Base-by-base conservation (phyloP, 2,329 filamentous ascomycete genomes). In the Aureobasidium vineae region DNA sequence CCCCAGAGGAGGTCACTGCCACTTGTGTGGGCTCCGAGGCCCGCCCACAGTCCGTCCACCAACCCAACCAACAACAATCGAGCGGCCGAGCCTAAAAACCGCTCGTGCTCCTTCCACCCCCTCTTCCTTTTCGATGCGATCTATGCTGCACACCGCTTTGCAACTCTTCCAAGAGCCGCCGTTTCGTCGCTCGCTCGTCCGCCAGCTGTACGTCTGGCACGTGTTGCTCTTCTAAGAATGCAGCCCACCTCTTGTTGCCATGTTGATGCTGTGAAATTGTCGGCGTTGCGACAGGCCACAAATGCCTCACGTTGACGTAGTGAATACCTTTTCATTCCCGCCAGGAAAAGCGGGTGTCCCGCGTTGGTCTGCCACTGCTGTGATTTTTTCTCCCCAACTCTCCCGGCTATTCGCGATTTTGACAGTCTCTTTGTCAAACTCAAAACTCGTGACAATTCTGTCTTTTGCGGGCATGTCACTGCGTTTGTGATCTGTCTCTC, bases 221-320 rank as follows among this genome's bases (percentile, higher is more conserved):
- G 38, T 63, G 31, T 15, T 43, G 36, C 49, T 53, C 36, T 23
- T 23, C 38, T 21, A 23, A 43, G 40, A 43, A 54, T 54, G 47
- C 23, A 33, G 23, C 38, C n/a, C 21, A 26, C 23, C 19, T 23
- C 15, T 19, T 45, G 59, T 63, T 63, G 59, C 36, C 59, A n/a
- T 52, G 59, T 16, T 50, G 45, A 31, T 63, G 56, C 41, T 45
- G 21, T 52, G 16, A 33, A 38, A 49, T 54, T 64, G 61, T 53
- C 13, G 49, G 43, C 23, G 61, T 43, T 64, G 41, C 26, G 57
- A 50, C 43, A 26, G n/a, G 10, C 41, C 45, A 61, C 23, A 64
- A 54, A 64, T 64, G 61, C 61, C 61, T 64, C 61, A 64, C 26
- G 43, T 50, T 64, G 61, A 64, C 61, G 49, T 52, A 52, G 49